Evolutionary conservation across 257 asterid species (phyloP).

Genomic region (Capsicum pubescens): DNA sequence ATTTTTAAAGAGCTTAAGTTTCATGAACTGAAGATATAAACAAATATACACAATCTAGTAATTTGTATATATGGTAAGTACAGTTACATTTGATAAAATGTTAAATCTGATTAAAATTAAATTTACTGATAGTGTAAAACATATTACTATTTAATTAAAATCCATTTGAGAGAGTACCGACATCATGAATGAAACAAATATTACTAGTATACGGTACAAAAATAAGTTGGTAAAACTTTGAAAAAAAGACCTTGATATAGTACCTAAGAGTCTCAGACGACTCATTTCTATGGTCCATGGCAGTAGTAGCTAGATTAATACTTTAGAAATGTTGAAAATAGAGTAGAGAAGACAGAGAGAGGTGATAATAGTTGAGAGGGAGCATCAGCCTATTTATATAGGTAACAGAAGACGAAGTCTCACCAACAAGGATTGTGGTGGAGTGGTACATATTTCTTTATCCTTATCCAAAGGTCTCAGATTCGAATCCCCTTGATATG

Average conservation of each 20-base stretch:
- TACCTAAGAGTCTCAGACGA: conserved; percentile 56
- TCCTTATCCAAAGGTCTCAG: too few species aligned
- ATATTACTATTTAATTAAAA: neutral
- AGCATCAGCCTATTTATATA: conserved; percentile 54
- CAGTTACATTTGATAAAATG: too few species aligned
- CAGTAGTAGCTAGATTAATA: neutral
- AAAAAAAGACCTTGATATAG: neutral
- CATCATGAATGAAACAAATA: neutral
- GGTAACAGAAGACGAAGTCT: neutral
- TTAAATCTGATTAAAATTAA: too few species aligned
- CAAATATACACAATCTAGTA: neutral
- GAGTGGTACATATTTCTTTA: too few species aligned
- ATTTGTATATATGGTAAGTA: neutral
- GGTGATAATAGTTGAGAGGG: conserved; percentile 33
- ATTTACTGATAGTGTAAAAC: neutral
- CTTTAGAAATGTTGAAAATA: neutral
- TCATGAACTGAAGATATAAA: neutral
- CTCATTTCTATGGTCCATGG: conserved; percentile 66
- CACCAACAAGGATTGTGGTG: too few species aligned
- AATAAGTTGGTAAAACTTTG: neutral
- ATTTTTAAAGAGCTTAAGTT: neutral
- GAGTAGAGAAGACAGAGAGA: neutral
- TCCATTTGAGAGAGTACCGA: neutral
- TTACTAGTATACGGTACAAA: neutral
- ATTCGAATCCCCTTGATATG: too few species aligned